Evolutionary conservation across 495 filamentous ascomycete genomes (phyloP), one percentile per base, ranked within the genome.

Genomic region (Aspergillus hancockii): DNA sequence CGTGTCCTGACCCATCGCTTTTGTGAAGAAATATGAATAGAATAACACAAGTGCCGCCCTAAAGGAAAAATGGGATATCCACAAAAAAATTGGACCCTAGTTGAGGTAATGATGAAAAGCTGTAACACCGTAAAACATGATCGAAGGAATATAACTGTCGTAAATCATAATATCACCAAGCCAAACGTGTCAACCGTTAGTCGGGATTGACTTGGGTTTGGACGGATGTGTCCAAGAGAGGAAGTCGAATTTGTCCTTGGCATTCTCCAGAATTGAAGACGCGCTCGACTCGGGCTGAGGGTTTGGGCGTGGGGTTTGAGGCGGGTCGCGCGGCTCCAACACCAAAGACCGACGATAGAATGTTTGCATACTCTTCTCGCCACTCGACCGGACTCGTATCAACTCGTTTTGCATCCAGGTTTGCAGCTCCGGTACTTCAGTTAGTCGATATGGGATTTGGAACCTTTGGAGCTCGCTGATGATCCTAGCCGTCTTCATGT

Each of bases 391-490:
- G 19, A 97, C 90, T 18, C 90, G 86, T 4, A 89, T 79, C 61
- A 98, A 83, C 72, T 98, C 88, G 14, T 84, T 81, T 63, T 93
- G 85, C 71, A 99, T 87, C 94, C 93, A 98, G 41, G 93, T 87
- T 72, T 98, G 93, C 65, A 99, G 80, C 63, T 98, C 95, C 0
- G 91, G 85, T 14, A 98, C 78, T 65, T 96, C 90, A 4, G 82
- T 80, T 16, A 99, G 81, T 18, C 88, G 86, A 67, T 99, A 97
- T 0, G 95, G 94, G 49, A 97, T 90, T 69, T 99, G 95, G 81
- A 99, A 99, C 25, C 94, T 87, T 71, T 98, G 94, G 12, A 98
- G 82, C 63, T 98, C 93, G 57, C 91, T 91, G 68, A 99, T 96
- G 69, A 97, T 93, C 66, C 90, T 90, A 8, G 95, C 93, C 3